Conservation (phyloP, 2,329 filamentous ascomycete species). For the Coniochaeta sp. region DNA sequence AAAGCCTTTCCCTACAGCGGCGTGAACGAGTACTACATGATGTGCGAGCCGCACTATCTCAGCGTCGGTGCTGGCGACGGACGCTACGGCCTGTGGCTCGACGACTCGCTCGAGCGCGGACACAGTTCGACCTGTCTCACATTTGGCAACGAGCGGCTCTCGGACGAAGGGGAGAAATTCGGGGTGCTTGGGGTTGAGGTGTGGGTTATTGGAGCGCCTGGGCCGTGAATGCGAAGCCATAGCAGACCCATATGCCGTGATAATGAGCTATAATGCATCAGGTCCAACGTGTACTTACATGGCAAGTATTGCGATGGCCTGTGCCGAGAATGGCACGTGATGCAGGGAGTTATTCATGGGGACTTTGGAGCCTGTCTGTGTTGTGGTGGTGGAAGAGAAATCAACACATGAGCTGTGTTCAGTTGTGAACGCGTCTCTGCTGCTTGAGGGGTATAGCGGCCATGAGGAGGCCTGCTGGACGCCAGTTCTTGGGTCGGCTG, state of each 20-base stretch:
- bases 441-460: neutral
- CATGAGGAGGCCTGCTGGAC: neutral
- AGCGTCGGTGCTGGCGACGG: slow-evolving; percentile 85
- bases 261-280: neutral
- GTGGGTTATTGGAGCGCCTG: slow-evolving; percentile 69
- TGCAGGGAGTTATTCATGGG: neutral
- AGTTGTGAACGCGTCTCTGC: neutral
- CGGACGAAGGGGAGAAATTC: slow-evolving; percentile 89
- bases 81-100: slow-evolving; percentile 88
- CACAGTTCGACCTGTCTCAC: slow-evolving; percentile 80
- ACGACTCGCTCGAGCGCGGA: slow-evolving; percentile 75
- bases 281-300: neutral
- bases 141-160: slow-evolving; percentile 90
- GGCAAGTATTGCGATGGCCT: neutral
- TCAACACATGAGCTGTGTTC: neutral
- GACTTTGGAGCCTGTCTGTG: neutral
- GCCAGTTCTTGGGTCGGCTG: neutral
- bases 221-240: neutral
- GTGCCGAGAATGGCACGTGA: neutral
- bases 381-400: neutral
- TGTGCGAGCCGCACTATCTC: slow-evolving; percentile 79
- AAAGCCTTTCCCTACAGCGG: slow-evolving; percentile 96
- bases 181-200: slow-evolving; percentile 85
- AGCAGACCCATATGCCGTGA: neutral
- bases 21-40: slow-evolving; percentile 93